Conservation (phyloP, 2,329 filamentous ascomycete genomes). For the Claviceps pazoutovae region DNA sequence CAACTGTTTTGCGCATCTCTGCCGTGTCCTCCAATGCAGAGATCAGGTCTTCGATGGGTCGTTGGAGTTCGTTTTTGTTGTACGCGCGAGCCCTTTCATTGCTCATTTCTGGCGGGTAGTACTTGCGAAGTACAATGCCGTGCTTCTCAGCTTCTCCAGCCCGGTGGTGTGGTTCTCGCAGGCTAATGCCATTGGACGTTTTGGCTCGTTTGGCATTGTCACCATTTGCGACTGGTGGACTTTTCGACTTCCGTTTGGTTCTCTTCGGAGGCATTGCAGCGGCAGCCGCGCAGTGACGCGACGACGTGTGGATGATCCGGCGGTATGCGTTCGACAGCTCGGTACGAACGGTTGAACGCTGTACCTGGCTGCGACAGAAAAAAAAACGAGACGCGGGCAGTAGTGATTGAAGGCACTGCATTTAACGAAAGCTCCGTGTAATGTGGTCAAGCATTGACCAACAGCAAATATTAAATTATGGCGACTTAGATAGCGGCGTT, state of each 20-base stretch:
- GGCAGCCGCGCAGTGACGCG: conserved; percentile 1
- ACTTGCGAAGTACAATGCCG: conserved; percentile 57
- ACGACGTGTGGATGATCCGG: neutral
- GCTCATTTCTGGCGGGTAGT: conserved; percentile 77
- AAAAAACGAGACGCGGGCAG: neutral
- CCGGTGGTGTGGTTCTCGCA: conserved; percentile 33
- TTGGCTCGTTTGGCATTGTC: conserved; percentile 19
- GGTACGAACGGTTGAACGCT: neutral
- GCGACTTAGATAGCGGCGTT: neutral
- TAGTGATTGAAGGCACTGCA: neutral
- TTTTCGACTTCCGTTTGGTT: conserved; percentile 16
- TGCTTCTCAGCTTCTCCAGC: conserved; percentile 33
- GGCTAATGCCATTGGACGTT: conserved; percentile 20
- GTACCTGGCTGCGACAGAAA: neutral
- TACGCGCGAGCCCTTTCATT: conserved; percentile 66
- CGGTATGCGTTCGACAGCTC: neutral
- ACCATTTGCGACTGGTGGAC: conserved; percentile 11
- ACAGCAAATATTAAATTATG: neutral
- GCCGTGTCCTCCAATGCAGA: conserved; percentile 48
- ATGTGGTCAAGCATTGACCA: neutral
- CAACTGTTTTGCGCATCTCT: conserved; percentile 34
- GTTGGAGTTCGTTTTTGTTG: conserved; percentile 50
- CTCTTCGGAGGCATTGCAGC: conserved; percentile 16
- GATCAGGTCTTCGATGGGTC: conserved; percentile 58
- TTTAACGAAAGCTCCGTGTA: neutral